Evolutionary conservation across 2,329 filamentous ascomycete species (phyloP), one percentile per base, ranked within the genome.

Genomic region (Zymoseptoria crescenta): DNA sequence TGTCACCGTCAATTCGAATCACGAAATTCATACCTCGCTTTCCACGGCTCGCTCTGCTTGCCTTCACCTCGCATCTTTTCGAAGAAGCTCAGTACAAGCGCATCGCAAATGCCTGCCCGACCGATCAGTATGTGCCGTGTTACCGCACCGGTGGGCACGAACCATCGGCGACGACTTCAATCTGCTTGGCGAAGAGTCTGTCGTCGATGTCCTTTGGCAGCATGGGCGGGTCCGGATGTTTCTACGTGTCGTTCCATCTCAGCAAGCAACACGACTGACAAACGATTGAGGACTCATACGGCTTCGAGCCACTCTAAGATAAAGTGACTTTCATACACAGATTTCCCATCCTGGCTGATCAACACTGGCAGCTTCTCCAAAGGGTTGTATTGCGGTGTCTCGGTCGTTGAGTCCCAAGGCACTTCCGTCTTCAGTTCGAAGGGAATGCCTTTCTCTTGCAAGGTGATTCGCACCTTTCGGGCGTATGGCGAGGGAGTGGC

Each of bases 381-480:
- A 0, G 75, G 75, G 48, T 76, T 76, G 69, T 75, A 70, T 48
- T 66, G 59, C 1, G 74, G 73, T 10, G 72, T 76, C 52, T 72
- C 56, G 0, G 75, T 77, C 3, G 70, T 70, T 19, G 62, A 65
- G 65, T 77, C 70, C 75, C 75, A 77, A 0, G 74, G 75, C 1
- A 78, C 74, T 67, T 77, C 75, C 41, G 73, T 76, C 52, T 74
- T 66, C 29, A 77, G 68, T 0, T 58, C 64, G 68, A 77, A 77
- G 2, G 74, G 72, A 21, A 78, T 72, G 57, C 56, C 52, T 63
- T 77, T 77, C 21, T 77, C 71, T 48, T 62, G 58, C 6, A 76
- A 69, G 4, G 70, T 69, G 35, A 77, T 76, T 62, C 74, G 71
- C 49, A 75, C 72, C 68, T 77, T 76, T 50, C 74, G 72, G 8